Evolutionary conservation across 768 basidiomycete species (phyloP), one percentile per base, ranked within the genome.

Genomic region (Russula abietina): DNA sequence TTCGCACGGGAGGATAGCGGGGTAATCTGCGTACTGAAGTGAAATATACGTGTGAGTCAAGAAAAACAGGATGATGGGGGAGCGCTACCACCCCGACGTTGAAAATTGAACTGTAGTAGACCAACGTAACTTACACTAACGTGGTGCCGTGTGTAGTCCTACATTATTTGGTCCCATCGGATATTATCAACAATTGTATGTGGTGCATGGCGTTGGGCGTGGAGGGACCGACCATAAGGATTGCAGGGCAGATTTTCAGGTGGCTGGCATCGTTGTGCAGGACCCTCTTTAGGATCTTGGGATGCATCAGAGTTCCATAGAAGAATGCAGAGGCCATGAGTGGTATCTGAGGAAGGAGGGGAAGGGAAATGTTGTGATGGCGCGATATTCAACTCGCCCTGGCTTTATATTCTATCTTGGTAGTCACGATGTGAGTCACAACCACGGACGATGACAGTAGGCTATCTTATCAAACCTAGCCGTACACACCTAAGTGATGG

Each of bases 231-330:
- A 92, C 92, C 70, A 82, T 75, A 9, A 97, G 72, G 8, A 94
- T 70, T 6, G 92, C 93, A 43, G 90, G 86, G 64, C 85, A 84
- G 50, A 90, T 81, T 57, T 82, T 70, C 2, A 96, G 78, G 65
- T 85, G 77, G 9, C 75, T 68, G 9, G 87, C 89, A 50, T 84
- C 77, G 68, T 89, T 85, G 8, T 79, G 78, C 49, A 97, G 84
- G 8, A 97, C 93, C 22, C 86, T 77, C 61, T 78, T 81, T 43
- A 97, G 76, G 69, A 98, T 88, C 55, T 82, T 82, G 7, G 93
- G 93, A 69, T 94, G 91, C 80, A 95, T 85, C 24, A 98, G 77
- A 0, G 91, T 96, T 14, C 95, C 95, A 73, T 95, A 93, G 77
- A 93, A 89, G 74, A 94, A 95, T 19, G 86, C 86, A 28, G 76